phyloP scores from a whole-genome alignment of 1,139 yeast species.

The Waltiozyma sp. region DNA sequence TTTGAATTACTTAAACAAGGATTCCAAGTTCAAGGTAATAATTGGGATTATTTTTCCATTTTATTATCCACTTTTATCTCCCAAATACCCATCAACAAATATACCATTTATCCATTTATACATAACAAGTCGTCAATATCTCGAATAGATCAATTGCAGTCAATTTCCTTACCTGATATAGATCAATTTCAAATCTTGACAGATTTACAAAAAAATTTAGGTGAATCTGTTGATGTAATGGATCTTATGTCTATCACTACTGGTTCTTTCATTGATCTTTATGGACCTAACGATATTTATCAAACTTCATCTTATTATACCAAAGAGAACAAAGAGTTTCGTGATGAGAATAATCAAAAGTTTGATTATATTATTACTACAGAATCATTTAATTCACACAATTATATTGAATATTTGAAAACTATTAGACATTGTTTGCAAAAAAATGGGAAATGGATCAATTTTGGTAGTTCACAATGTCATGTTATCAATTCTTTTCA shows the following conservation, averaged over 20 bases:
- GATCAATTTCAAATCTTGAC: conserved; percentile 27
- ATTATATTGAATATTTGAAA: conserved; percentile 57
- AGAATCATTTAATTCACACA: conserved; percentile 61
- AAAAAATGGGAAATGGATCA: conserved; percentile 55
- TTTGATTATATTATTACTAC: conserved; percentile 57
- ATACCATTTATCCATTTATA: conserved; percentile 42
- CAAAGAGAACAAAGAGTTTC: conserved; percentile 23
- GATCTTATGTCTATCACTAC: conserved; percentile 67
- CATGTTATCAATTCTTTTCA: conserved; percentile 56
- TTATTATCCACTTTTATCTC: conserved; percentile 48
- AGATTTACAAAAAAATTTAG: conserved; percentile 23
- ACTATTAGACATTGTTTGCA: conserved; percentile 43
- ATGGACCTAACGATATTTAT: conserved; percentile 40
- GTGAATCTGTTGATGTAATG: conserved; percentile 30
- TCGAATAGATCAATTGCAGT: conserved; percentile 36
- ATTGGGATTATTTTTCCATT: conserved; percentile 74
- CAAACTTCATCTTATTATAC: conserved; percentile 31
- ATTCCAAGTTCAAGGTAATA: conserved; percentile 75
- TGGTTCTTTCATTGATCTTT: conserved; percentile 71
- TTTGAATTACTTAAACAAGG: conserved; percentile 60
- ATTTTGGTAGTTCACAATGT: conserved; percentile 81
- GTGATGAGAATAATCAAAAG: conserved; percentile 26
- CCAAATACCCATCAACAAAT: conserved; percentile 30
- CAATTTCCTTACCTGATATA: conserved; percentile 42
- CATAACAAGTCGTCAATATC: conserved; percentile 39